phyloP scores from a whole-genome alignment of 805 yeast genomes.

The Tetrapisispora arboricola region DNA sequence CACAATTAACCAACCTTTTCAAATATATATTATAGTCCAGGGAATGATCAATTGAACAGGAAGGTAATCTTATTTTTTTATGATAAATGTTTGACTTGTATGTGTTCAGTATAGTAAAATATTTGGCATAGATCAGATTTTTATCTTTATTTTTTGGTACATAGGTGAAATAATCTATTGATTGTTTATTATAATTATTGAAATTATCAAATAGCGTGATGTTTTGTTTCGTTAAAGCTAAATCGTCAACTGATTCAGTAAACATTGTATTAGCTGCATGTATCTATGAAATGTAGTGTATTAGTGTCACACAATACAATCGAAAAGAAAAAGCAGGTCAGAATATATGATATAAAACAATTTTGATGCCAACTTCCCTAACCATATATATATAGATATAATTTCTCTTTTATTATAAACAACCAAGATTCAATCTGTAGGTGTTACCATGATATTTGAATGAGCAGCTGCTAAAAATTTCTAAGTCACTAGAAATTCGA shows the following conservation, averaged over 20 bases:
- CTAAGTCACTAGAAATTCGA: no score
- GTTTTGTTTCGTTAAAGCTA: slow-evolving; percentile 21
- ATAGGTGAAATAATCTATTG: slow-evolving; percentile 22
- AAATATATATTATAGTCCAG: slow-evolving; percentile 25
- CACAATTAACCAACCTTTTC: slow-evolving; percentile 61
- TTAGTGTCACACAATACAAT: no score
- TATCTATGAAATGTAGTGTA: no score
- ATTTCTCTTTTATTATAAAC: no score
- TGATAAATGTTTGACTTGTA: not conserved
- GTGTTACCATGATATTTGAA: no score
- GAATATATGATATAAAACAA: no score
- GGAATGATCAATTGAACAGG: slow-evolving; percentile 28
- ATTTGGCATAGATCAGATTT: not conserved
- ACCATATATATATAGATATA: no score
- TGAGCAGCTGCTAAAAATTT: no score
- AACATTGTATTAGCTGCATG: not conserved
- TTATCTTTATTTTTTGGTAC: not conserved
- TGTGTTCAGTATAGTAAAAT: not conserved
- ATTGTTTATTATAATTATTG: slow-evolving; percentile 22
- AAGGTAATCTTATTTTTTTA: slow-evolving; percentile 12
- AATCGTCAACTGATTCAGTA: slow-evolving; percentile 22
- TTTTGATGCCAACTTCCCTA: no score
- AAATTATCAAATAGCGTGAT: slow-evolving; percentile 25
- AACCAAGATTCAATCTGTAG: no score
- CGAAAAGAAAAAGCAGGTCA: no score